Evolutionary conservation across 169 alveolate genomes (phyloP).

Genomic region (Plasmodium yoelii): DNA sequence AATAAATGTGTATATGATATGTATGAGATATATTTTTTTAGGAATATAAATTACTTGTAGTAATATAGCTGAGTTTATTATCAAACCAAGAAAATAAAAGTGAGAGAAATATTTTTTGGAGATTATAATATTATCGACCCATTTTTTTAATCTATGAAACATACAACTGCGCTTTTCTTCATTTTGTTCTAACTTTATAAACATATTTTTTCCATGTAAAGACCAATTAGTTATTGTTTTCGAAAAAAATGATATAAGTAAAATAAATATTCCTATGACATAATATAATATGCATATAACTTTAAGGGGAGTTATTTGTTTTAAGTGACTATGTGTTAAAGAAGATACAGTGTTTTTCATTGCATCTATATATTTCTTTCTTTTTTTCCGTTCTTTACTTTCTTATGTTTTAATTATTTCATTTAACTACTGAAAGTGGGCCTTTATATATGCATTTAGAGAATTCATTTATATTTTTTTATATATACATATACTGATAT

Average conservation of each 20-base stretch:
- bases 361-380: neutral
- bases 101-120: conserved; percentile 79
- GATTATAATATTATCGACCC: conserved; percentile 43
- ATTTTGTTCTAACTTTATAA: conserved; percentile 45
- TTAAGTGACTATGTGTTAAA: neutral
- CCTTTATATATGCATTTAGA: too few species aligned
- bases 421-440: too few species aligned
- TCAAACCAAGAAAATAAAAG: conserved; percentile 79
- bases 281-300: conserved; percentile 58
- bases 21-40: too few species aligned
- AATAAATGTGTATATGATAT: neutral
- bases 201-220: conserved; percentile 81
- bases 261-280: conserved; percentile 47
- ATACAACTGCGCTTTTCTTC: conserved; percentile 27
- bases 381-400: neutral
- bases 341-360: neutral
- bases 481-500: too few species aligned
- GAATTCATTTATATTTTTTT: too few species aligned
- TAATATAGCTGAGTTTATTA: conserved; percentile 75
- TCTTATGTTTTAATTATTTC: too few species aligned
- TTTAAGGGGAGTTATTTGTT: neutral
- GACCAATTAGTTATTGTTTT: conserved; percentile 78
- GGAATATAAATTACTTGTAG: conserved; percentile 67
- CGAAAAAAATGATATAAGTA: conserved; percentile 70
- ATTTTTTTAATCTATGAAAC: conserved; percentile 27